Conservation (phyloP, 2,329 filamentous ascomycete genomes). For the Corinectria fuckeliana region DNA sequence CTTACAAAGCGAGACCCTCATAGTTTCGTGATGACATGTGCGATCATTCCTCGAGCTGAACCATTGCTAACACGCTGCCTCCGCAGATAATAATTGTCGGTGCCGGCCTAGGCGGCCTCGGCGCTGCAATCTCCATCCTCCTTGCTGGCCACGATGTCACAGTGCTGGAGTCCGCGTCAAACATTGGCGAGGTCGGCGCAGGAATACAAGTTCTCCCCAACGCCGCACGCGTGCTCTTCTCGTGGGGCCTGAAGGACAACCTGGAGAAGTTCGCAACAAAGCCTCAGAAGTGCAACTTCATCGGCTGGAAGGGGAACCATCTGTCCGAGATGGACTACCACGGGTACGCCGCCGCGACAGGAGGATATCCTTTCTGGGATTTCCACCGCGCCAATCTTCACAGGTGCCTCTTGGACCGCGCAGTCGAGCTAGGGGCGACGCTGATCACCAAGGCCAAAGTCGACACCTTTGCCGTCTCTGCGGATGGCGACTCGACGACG, state of each 20-base stretch:
- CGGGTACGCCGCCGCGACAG: constrained; percentile 26
- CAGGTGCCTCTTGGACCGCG: constrained; percentile 48
- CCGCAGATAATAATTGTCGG: constrained; percentile 32
- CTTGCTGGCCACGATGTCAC: constrained; percentile 37
- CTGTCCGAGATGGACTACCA: constrained; percentile 35
- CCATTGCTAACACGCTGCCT: background rate
- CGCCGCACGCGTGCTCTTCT: constrained; percentile 29
- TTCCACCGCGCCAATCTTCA: constrained; percentile 59
- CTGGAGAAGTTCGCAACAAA: constrained; percentile 28
- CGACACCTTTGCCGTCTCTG: constrained; percentile 13
- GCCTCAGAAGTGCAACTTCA: constrained; percentile 36
- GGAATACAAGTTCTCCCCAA: constrained; percentile 39
- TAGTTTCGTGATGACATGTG: background rate
- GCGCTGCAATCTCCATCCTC: constrained; percentile 32
- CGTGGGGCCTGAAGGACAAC: constrained; percentile 32
- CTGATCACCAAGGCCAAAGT: constrained; percentile 36
- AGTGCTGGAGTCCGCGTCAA: constrained; percentile 31
- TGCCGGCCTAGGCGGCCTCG: constrained; percentile 36
- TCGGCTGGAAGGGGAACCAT: constrained; percentile 35
- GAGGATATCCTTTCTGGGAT: constrained; percentile 50
- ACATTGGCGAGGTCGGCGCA: constrained; percentile 37
- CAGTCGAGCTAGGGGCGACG: constrained; percentile 47
- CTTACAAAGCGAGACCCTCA: background rate
- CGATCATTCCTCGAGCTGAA: background rate
- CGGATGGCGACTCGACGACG: constrained; percentile 18